phyloP scores from a whole-genome alignment of 129 eudicot genomes.

The Pseudognaphalium luteoalbum region DNA sequence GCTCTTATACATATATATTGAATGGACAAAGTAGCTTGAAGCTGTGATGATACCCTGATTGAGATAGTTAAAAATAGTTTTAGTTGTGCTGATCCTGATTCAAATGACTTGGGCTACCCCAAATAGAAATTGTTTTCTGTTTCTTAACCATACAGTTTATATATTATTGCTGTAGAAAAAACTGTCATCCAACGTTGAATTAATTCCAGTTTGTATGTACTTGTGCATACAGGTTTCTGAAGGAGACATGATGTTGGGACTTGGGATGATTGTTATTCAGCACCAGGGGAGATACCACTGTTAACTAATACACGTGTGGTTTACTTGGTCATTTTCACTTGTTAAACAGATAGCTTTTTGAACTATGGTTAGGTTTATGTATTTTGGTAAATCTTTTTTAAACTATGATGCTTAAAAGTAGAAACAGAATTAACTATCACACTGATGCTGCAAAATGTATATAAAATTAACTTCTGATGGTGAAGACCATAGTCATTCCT shows the following conservation, averaged over 20 bases:
- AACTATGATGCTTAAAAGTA: neutral
- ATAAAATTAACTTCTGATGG: neutral
- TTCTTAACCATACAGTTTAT: neutral
- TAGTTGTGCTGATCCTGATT: neutral
- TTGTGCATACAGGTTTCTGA: conserved; percentile 27
- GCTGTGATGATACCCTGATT: neutral
- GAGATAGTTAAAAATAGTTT: too few species aligned
- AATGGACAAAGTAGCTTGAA: neutral
- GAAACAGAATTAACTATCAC: neutral
- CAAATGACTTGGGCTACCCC: neutral
- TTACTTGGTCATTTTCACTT: neutral
- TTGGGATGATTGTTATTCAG: conserved; percentile 19
- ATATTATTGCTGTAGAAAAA: neutral
- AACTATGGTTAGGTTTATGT: neutral
- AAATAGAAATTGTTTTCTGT: neutral
- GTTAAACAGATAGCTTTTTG: conserved; percentile 10
- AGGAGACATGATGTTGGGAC: conserved; percentile 30
- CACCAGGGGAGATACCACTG: conserved; percentile 1
- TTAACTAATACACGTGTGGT: conserved; percentile 7
- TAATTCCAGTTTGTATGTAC: neutral
- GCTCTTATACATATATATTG: neutral
- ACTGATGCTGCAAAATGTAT: neutral
- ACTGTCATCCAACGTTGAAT: neutral
- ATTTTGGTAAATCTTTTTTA: neutral
- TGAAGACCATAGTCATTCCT: neutral